phyloP scores from a whole-genome alignment of 1,284 basidiomycete species.

The Xerocomus tenax region DNA sequence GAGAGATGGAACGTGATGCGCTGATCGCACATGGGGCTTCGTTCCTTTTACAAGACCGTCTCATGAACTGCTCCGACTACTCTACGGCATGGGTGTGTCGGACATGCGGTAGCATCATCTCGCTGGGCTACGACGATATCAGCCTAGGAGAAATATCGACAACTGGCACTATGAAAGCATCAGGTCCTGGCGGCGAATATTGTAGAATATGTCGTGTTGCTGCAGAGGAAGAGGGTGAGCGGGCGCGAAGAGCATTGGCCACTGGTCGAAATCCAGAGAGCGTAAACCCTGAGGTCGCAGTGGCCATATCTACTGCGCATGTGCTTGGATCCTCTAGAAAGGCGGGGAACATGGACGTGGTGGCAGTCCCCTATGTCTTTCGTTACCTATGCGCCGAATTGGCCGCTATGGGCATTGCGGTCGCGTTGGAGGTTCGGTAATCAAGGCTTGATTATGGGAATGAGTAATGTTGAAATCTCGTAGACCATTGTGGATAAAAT shows the following conservation, averaged over 20 bases:
- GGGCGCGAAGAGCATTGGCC: constrained; percentile 46
- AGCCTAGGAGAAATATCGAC: constrained; percentile 57
- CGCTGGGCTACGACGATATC: constrained; percentile 86
- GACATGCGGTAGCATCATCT: constrained; percentile 90
- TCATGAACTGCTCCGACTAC: constrained; percentile 99
- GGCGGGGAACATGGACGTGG: constrained; percentile 81
- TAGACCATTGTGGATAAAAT: constrained; percentile 2
- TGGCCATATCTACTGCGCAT: constrained; percentile 58
- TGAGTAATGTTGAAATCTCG: background rate
- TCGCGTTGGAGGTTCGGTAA: constrained; percentile 57
- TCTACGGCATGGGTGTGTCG: constrained; percentile 98
- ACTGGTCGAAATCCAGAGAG: constrained; percentile 40
- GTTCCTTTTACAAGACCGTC: constrained; percentile 92
- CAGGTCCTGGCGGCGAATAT: constrained; percentile 77
- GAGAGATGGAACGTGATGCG: constrained; percentile 99
- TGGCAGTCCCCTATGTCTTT: constrained; percentile 95
- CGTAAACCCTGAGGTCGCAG: constrained; percentile 43
- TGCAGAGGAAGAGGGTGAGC: constrained; percentile 55
- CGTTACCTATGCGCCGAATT: constrained; percentile 80
- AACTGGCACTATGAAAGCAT: constrained; percentile 43
- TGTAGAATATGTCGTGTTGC: constrained; percentile 80
- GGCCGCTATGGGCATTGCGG: constrained; percentile 79
- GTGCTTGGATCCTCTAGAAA: constrained; percentile 51
- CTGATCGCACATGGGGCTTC: constrained; percentile 97
- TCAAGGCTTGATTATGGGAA: constrained; percentile 12